Base-by-base conservation (phyloP, 768 basidiomycete genomes). In the Phallus indusiatus region DNA sequence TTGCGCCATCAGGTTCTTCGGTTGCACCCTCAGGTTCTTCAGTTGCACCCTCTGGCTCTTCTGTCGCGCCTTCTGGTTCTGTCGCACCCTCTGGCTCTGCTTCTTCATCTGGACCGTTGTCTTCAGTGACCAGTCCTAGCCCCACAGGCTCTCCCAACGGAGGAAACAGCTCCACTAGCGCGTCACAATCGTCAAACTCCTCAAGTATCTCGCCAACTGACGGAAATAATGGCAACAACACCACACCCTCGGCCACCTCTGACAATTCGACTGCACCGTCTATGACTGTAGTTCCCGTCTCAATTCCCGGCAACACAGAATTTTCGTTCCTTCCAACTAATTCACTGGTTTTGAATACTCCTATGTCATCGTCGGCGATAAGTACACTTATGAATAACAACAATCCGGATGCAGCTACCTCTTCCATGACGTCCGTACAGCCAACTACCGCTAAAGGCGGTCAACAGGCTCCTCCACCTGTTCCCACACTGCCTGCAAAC, bases 401-500 rank as follows among this genome's bases (percentile, higher is more conserved):
- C 17, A 61, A 77, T 63, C 76, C 79, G 18, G 80, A 81, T 56
- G 71, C 70, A 5, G 47, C 67, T 1, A 4, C 58, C 10, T 52
- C 18, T 20, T 14, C 14, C 9, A 42, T 42, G 4, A 69, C 76
- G 1, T 71, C 73, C 10, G 1, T 66, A 24, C 63, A 72, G 1
- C 35, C 73, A 8, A 9, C 37, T 7, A 61, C 65, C 10, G 56
- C 53, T 1, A 52, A 65, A 14, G 63, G 33, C 21, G 63, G 60
- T 8, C 55, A 65, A 5, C n/a, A 64, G 11, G 65, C 73, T 2
- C 64, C 67, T 18, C 69, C 73, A 5, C 56, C 70, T 1, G 54
- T 61, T 2, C 63, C 67, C 11, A 61, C 81, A 0, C 73, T 90
- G 12, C 88, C 89, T 0, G 70, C 75, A 0, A 77, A 76, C 55